Evolutionary conservation across 352 stramenopile genomes (phyloP).

Genomic region (Phytopythium delawarense): DNA sequence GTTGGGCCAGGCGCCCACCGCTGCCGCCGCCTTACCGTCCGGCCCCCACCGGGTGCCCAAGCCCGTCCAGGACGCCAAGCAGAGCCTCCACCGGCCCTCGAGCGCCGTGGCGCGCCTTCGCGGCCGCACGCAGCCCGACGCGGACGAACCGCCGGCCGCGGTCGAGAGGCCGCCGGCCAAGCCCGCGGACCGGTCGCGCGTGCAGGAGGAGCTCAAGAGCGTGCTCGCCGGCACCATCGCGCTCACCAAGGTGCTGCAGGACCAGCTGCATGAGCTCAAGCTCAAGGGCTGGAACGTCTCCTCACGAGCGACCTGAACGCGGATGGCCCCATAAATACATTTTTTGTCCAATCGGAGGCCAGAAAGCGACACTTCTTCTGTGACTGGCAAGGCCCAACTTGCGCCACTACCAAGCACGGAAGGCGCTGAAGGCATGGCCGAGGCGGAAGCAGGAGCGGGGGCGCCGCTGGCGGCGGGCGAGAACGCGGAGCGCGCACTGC

Average conservation of each 20-base stretch:
- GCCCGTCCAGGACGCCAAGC: background rate
- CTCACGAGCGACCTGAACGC: conserved; percentile 8
- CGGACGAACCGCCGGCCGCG: conserved; percentile 8
- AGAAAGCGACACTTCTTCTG: background rate
- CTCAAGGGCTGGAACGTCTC: conserved; percentile 76
- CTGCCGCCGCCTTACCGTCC: background rate
- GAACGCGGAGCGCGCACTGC: conserved; percentile 55
- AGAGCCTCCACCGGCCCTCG: background rate
- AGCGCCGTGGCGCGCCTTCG: background rate
- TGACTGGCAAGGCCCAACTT: background rate
- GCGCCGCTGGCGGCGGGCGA: conserved; percentile 8
- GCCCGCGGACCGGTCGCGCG: conserved; percentile 39
- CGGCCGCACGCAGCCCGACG: background rate
- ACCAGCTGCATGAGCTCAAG: conserved; percentile 77
- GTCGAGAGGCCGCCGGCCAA: conserved; percentile 19
- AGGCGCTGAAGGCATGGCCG: background rate
- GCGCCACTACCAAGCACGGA: background rate
- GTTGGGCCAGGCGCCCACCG: conserved; percentile 33
- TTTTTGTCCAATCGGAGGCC: too few relatives aligned
- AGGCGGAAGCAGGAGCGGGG: background rate
- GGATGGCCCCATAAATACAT: too few relatives aligned
- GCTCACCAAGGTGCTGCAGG: conserved; percentile 64
- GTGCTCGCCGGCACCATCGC: conserved; percentile 63
- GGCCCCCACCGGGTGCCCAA: conserved; percentile 1
- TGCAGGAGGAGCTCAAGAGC: conserved; percentile 68